Evolutionary conservation across 169 alveolate genomes (phyloP).

Genomic region (Plasmodium yoelii): DNA sequence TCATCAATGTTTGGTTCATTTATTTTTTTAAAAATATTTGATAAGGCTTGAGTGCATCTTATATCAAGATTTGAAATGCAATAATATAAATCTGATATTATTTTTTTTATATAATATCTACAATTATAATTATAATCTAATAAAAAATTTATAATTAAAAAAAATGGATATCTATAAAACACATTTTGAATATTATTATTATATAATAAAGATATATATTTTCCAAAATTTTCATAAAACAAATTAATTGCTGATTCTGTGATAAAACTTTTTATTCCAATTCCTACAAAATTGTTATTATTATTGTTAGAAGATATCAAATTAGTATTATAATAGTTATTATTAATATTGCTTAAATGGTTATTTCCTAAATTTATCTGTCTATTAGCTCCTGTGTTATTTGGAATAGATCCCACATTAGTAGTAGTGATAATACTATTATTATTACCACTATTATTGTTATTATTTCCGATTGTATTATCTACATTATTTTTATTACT

Average conservation of each 20-base stretch:
- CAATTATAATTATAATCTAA: conserved; percentile 57
- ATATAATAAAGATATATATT: conserved; percentile 64
- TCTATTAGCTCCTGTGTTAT: neutral
- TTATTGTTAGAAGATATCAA: no score
- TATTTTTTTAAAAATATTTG: conserved; percentile 55
- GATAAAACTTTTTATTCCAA: conserved; percentile 29
- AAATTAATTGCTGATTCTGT: conserved; percentile 43
- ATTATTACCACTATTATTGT: neutral
- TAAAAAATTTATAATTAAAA: conserved; percentile 46
- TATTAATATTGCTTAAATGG: neutral
- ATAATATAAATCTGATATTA: conserved; percentile 46
- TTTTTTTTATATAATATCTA: conserved; percentile 49
- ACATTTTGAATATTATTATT: conserved; percentile 71
- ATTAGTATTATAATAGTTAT: no score
- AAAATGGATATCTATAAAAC: conserved; percentile 54
- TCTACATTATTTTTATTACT: neutral
- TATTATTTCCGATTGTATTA: neutral
- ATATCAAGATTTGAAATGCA: conserved; percentile 53
- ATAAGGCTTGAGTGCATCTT: conserved; percentile 46
- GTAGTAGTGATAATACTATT: neutral
- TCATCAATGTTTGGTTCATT: conserved; percentile 72
- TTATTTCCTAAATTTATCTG: neutral
- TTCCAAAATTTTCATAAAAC: conserved; percentile 64
- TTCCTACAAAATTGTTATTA: neutral
- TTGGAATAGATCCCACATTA: neutral